These are phyloP conservation scores for Suillus ampliporus DNA, from an alignment of 768 basidiomycete genomes.

Conservation along the genomic window DNA sequence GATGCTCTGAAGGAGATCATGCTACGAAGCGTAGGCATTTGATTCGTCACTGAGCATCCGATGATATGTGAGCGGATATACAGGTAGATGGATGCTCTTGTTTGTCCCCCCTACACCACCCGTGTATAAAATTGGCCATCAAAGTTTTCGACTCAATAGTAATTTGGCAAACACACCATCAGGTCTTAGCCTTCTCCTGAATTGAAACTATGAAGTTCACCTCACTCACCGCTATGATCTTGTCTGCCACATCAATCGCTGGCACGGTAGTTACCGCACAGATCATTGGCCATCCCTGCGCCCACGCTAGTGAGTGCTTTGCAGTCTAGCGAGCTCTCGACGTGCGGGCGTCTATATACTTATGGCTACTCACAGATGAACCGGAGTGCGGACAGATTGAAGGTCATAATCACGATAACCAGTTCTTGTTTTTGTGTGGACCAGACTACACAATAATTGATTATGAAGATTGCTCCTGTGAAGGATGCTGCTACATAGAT, in stretches of 20 bases:
- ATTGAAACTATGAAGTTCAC: background rate
- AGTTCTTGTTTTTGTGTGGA: background rate
- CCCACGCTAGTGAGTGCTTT: background rate
- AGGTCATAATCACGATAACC: background rate
- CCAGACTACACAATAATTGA: background rate
- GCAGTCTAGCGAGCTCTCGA: background rate
- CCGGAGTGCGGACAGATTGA: background rate
- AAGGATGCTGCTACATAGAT: too few relatives aligned
- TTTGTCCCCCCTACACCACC: too few relatives aligned
- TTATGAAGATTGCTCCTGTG: background rate
- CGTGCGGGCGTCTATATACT: background rate
- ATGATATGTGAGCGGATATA: too few relatives aligned
- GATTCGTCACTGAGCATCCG: too few relatives aligned
- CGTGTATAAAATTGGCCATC: too few relatives aligned
- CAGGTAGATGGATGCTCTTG: too few relatives aligned
- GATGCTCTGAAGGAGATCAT: background rate
- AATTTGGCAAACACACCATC: background rate
- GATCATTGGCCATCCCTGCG: too few relatives aligned
- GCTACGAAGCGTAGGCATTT: too few relatives aligned
- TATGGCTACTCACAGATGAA: background rate
- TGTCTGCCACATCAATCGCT: too few relatives aligned
- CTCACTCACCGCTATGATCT: background rate
- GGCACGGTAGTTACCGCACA: too few relatives aligned
- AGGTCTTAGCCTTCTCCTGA: background rate
- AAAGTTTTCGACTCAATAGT: background rate